Percentiles rank a stretch among this genome's conserved stretches.
phyloP scores from a whole-genome alignment of 495 filamentous ascomycete species.

The Immersiella caudata region DNA sequence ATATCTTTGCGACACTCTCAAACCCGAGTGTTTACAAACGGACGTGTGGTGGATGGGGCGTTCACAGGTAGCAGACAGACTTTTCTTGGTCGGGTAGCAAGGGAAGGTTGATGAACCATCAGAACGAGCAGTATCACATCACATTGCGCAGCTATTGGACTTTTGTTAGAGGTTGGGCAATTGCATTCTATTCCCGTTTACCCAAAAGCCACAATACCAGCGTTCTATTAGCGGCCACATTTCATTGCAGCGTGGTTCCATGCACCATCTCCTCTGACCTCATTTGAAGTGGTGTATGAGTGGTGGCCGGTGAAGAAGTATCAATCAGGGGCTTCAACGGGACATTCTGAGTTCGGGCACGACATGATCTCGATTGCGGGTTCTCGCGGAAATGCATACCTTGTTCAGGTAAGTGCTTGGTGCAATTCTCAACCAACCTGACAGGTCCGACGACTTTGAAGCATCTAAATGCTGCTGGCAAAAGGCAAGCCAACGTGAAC shows the following conservation, averaged over 20 bases:
- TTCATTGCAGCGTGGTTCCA: neutral
- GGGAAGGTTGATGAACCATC: constrained; percentile 21
- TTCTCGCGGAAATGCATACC: no score
- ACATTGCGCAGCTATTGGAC: constrained; percentile 28
- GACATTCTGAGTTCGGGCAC: no score
- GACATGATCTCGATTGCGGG: no score
- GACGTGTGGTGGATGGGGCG: neutral
- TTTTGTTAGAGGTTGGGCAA: constrained; percentile 24
- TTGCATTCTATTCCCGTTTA: constrained; percentile 27
- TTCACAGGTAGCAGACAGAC: constrained; percentile 2
- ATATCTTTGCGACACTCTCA: neutral
- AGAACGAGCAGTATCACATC: constrained; percentile 27
- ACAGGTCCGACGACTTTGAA: no score
- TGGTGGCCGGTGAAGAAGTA: no score
- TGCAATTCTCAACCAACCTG: no score
- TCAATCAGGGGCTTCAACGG: no score
- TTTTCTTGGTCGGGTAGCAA: constrained; percentile 9
- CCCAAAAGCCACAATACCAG: neutral
- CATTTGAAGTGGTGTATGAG: no score
- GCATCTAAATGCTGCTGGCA: no score
- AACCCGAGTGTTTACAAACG: neutral
- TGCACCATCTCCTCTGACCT: no score
- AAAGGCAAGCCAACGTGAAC: no score
- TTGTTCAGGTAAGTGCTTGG: no score
- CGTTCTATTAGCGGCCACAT: neutral